Evolutionary conservation across 225 moss, liverwort and hornwort genomes (phyloP), one percentile per base, ranked within the genome.

Genomic region (Sphagnum contortum): DNA sequence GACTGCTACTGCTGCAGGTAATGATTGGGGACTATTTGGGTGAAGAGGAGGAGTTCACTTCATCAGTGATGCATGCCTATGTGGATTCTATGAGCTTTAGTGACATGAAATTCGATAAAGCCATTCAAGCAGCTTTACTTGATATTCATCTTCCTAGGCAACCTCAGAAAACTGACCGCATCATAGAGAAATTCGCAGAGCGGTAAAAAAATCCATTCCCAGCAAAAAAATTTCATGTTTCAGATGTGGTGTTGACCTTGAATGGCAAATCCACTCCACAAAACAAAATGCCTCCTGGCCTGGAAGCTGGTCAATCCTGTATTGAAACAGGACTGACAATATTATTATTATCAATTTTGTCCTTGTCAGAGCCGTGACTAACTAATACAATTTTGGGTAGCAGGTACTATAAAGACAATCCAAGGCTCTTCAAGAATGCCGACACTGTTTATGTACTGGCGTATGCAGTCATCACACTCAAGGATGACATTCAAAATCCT

Each of bases 121-220:
- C 98, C 45, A 91, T 99, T 66, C 81, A 93, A 52, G 86, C 86
- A 65, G 93, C 93, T 59, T 80, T 99, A 6, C 91, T 91, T 72
- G 98, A 93, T 9, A 93, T 99, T 72, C 98, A 93, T 50, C 91
- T 99, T 70, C 98, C 98, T 64, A 93, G 98, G 70, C 93, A 99
- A 81, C 93, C 93, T 48, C 98, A 99, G 73, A 93, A 99, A 74
- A 99, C 93, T 71, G 98, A 99, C 79, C 98, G 98, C n/a, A 99
- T 99, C 47, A 99, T 99, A 93, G 98, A 99, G 68, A 99, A 99
- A 68, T 99, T 93, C 79, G 93, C 98, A 49, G 98, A 99, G 79
- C 80, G 98, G 91, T 95, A 75, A 53, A 52, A 70, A 2, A n/a
- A n/a, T 9, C n/a, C 55, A 56, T 9, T 56, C n/a, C 29, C 29